Base-by-base conservation (phyloP, 345 rosid genomes). In the Mallotus nudiflorus region DNA sequence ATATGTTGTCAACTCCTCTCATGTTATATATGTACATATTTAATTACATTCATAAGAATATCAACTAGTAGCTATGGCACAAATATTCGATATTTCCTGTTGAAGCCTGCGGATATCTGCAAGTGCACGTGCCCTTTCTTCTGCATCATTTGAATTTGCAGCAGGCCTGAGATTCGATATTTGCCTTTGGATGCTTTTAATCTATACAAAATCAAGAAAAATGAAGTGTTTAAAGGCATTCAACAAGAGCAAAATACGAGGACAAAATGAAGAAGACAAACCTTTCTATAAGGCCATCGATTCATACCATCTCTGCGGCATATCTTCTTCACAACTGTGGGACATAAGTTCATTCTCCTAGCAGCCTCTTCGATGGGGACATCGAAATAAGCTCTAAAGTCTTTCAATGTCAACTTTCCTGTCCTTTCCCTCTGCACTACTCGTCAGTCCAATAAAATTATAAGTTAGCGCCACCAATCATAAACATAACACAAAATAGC, bases 211-310 rank as follows among this genome's bases (percentile, higher is more conserved):
- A 13, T 0, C 6, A 9, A 50, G 14, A 25, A 37, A 19, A 27
- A 5, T 4, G 37, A 2, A 33, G 6, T 8, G 46, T 9, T 9
- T 42, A 2, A 42, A 13, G 13, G 33, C 12, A 19, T 15, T 16
- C 10, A 27, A 16, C 19, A 28, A n/a, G 44, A 52, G 25, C 16
- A 25, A 37, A 71, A 15, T 24, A 53, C 9, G 11, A 22, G 6
- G 2, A 29, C 46, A 1, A 7, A 29, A 5, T 35, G 14, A 39
- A 9, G 0, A 31, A 54, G 22, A 9, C 59, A 25, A 5, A 89
- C 96, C 91, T 84, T 86, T 67, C 94, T 74, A 24, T 82, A 64
- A 1, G 90, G 94, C 94, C 96, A 90, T 15, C 96, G 76, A 8
- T 1, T 13, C 56, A 84, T 13, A 0, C 81, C 82, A 2, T 42